phyloP scores from a whole-genome alignment of 139 green algal genomes.

The Chlorella sp. region DNA sequence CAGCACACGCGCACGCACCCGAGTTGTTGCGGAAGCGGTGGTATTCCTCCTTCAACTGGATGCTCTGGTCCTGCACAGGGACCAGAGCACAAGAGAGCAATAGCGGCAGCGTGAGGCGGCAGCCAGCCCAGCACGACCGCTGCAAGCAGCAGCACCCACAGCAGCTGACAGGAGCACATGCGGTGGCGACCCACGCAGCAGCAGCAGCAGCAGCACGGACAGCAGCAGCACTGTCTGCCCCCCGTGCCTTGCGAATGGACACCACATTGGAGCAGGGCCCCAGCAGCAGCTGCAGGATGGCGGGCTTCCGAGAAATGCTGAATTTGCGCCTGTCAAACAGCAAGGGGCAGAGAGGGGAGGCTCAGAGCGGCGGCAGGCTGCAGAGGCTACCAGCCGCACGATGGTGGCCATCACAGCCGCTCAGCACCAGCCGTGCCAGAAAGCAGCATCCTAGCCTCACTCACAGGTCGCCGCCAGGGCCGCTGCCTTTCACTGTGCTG shows the following conservation, averaged over 20 bases:
- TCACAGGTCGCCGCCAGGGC: constrained; percentile 78
- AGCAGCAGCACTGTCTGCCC: too few species aligned
- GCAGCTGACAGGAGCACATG: too few species aligned
- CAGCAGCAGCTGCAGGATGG: constrained; percentile 72
- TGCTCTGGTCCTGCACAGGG: constrained; percentile 42
- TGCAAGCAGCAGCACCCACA: background rate
- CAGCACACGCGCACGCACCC: too few species aligned
- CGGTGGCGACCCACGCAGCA: background rate
- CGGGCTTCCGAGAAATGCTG: constrained; percentile 54
- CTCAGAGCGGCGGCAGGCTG: background rate
- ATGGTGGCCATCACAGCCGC: too few species aligned
- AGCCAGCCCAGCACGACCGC: background rate
- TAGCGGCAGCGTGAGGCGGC: too few species aligned
- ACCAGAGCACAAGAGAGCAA: background rate
- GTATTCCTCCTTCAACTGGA: constrained; percentile 92
- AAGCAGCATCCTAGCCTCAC: background rate
- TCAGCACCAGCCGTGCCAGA: too few species aligned
- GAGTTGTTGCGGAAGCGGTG: constrained; percentile 82
- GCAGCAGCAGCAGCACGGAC: background rate
- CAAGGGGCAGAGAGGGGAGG: background rate
- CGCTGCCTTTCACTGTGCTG: constrained; percentile 62
- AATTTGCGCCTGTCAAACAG: constrained; percentile 70
- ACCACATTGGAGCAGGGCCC: constrained; percentile 68
- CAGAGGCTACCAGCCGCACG: too few species aligned
- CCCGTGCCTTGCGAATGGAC: constrained; percentile 36